Evolutionary conservation across 495 filamentous ascomycete species (phyloP), one percentile per base, ranked within the genome.

Genomic region (Daldinia caldariorum): DNA sequence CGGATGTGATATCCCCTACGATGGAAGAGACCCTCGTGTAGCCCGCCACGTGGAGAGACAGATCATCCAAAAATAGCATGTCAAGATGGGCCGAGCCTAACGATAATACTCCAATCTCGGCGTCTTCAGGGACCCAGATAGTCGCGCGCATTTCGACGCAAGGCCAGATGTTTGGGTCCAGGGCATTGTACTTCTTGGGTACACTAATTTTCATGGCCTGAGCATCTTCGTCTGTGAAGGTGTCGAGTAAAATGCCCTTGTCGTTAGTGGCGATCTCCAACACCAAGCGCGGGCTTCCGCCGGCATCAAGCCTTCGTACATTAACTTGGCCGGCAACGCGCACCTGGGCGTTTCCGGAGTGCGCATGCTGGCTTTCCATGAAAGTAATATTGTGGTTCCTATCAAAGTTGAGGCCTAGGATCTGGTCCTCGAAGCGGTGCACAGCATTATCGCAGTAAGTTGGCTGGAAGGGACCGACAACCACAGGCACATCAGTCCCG

Each of bases 141-240:
- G 81, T 85, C 13, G 72, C 70, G 12, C 70, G 71, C 50, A 85
- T 63, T 34, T 75, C 77, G 10, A 83, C 65, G 60, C 83, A 84
- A 8, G 81, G 79, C 58, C 66, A 34, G 16, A 62, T 51, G 13
- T 55, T 58, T 29, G 62, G 54, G 13, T 69, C 59, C 29, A 47
- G 14, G 71, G 77, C 66, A 12, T 76, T 66, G 67, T 77, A 58
- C n/a, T 50, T 61, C 22, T 70, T 67, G 0, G 80, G 82, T 34
- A 79, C 71, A 34, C 54, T 75, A 49, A 84, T 54, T 20, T 67
- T 45, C 38, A 84, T 54, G 9, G 20, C 6, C 39, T 83, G 81
- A 2, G 56, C 14, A 1, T 68, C 61, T 16, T 67, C 60, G 34
- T 82, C 74, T 63, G 76, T 74, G 14, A 69, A 57, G 39, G 73